Evolutionary conservation across 2,329 filamentous ascomycete genomes (phyloP).

Genomic region (Coniochaeta sp.): DNA sequence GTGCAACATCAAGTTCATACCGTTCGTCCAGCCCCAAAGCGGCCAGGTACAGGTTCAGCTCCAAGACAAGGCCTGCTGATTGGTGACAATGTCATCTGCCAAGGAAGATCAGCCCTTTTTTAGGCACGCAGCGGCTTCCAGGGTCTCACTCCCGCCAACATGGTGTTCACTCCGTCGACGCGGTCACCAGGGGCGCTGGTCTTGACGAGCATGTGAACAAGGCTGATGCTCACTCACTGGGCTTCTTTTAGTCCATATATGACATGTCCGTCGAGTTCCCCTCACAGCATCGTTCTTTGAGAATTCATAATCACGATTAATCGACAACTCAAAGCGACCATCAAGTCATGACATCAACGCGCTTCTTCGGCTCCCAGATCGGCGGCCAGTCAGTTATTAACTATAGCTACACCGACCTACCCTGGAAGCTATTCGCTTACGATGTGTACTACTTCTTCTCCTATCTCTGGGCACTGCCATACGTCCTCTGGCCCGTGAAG

Average conservation of each 20-base stretch:
- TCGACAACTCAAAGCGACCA: background rate
- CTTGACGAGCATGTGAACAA: background rate
- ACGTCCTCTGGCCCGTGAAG: slow-evolving; percentile 51
- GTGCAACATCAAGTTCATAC: background rate
- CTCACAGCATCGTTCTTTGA: background rate
- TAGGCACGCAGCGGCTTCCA: background rate
- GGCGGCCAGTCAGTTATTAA: slow-evolving; percentile 50
- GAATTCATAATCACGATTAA: background rate
- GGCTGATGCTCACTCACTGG: background rate
- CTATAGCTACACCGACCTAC: slow-evolving; percentile 54
- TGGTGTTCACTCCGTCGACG: background rate
- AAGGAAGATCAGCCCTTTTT: background rate
- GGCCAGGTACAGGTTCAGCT: background rate
- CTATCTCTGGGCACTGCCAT: slow-evolving; percentile 50
- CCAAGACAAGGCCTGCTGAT: background rate
- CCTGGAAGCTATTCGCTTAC: slow-evolving; percentile 41
- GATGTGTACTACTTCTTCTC: slow-evolving; percentile 50
- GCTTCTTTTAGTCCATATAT: background rate
- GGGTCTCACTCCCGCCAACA: background rate
- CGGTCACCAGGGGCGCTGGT: background rate
- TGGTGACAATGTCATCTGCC: background rate
- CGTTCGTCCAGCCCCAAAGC: background rate
- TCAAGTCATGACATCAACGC: slow-evolving; percentile 21
- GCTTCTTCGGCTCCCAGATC: slow-evolving; percentile 53
- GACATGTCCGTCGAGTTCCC: background rate